Evolutionary conservation across 2,329 filamentous ascomycete genomes (phyloP).

Genomic region (Pestalotiopsis sp.): DNA sequence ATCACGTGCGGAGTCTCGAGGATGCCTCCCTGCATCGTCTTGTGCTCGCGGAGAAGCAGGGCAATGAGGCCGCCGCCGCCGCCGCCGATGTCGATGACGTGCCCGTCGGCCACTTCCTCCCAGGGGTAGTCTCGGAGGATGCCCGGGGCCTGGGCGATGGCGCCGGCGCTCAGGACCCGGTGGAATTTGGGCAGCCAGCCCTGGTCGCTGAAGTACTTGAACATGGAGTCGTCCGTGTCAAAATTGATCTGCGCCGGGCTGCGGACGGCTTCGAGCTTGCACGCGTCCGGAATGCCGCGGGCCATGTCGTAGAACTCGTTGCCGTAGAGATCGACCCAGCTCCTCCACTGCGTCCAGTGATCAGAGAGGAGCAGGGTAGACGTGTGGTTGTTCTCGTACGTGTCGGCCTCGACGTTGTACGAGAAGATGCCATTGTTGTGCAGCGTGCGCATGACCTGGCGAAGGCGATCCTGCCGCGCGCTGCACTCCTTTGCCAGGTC

Average conservation of each 20-base stretch:
- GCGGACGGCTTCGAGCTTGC: conserved; percentile 24
- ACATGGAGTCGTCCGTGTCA: conserved; percentile 43
- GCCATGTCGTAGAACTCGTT: conserved; percentile 47
- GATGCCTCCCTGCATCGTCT: conserved; percentile 35
- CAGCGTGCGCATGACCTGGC: conserved; percentile 34
- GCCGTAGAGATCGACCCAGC: conserved; percentile 46
- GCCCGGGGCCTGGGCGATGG: conserved; percentile 39
- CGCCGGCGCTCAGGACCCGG: conserved; percentile 38
- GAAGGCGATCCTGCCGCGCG: conserved; percentile 30
- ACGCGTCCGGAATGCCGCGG: conserved; percentile 37
- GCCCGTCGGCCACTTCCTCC: conserved; percentile 35
- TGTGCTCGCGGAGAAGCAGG: conserved; percentile 32
- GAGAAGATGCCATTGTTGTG: conserved; percentile 38
- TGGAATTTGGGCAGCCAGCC: conserved; percentile 38
- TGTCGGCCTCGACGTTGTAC: conserved; percentile 27
- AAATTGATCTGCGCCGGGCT: conserved; percentile 41
- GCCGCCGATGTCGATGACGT: conserved; percentile 42
- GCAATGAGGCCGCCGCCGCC: conserved; percentile 41
- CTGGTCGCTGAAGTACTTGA: conserved; percentile 37
- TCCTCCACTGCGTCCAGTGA: conserved; percentile 48
- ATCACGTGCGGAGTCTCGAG: conserved; percentile 39
- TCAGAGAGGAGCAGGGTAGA: conserved; percentile 35
- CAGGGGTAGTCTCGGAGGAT: conserved; percentile 45
- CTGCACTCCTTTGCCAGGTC: conserved; percentile 20
- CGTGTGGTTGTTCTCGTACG: conserved; percentile 36